Percentiles rank a stretch among this genome's conserved stretches.
phyloP scores from a whole-genome alignment of 306 rosid genomes.

The Dicorynia guianensis region DNA sequence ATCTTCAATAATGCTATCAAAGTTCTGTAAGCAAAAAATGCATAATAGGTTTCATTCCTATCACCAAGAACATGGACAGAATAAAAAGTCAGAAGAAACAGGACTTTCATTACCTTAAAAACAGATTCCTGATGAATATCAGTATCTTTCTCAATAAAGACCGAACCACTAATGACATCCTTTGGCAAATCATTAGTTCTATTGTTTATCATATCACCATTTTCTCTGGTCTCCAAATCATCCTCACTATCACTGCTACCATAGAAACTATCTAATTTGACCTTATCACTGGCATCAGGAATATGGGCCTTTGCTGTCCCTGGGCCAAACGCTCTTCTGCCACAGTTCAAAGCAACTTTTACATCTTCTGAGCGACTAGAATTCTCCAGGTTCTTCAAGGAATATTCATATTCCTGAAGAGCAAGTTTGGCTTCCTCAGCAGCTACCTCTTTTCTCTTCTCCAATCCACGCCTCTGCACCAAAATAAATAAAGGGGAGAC shows the following conservation, averaged over 20 bases:
- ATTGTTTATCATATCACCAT: conserved; percentile 34
- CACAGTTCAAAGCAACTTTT: conserved; percentile 56
- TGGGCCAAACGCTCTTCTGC: conserved; percentile 76
- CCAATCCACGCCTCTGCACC: conserved; percentile 77
- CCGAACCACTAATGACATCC: conserved; percentile 44
- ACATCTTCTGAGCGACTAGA: conserved; percentile 54
- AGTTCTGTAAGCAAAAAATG: conserved; percentile 59
- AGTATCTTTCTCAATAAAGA: conserved; percentile 49
- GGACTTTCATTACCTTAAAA: conserved; percentile 64
- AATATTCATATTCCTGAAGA: conserved; percentile 69
- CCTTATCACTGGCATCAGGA: conserved; percentile 54
- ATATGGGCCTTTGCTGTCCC: conserved; percentile 55
- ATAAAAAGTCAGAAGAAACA: not conserved
- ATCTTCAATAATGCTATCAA: conserved; percentile 61
- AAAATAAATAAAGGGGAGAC: conserved; percentile 40
- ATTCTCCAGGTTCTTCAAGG: conserved; percentile 67
- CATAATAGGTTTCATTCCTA: conserved; percentile 40
- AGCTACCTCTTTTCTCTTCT: conserved; percentile 76
- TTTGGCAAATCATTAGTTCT: conserved; percentile 44
- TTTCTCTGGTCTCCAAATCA: conserved; percentile 51
- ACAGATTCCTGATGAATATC: conserved; percentile 57
- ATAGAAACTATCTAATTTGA: conserved; percentile 56
- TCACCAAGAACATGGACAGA: conserved; percentile 31
- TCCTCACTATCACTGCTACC: conserved; percentile 80
- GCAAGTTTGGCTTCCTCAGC: conserved; percentile 82